Base-by-base conservation (phyloP, 2,329 filamentous ascomycete genomes). In the Diplodia intermedia region DNA sequence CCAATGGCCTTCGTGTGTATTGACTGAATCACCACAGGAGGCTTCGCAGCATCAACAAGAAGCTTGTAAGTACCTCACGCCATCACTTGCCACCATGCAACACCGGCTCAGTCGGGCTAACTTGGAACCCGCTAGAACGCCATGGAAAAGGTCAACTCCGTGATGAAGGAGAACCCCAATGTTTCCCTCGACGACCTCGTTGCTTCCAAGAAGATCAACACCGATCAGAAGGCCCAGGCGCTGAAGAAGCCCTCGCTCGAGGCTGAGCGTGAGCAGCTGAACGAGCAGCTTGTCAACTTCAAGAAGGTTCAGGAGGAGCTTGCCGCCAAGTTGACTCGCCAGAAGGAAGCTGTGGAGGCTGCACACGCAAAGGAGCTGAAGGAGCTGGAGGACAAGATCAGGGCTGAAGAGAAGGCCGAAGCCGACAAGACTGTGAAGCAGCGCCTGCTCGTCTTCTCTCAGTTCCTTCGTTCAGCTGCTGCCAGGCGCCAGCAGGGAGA, bases 41-140 rank as follows among this genome's bases (percentile, higher is more conserved):
- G 80, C 91, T 97, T 74, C 93, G 94, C 77, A 97, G 95, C 80
- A 83, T 95, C 76, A 91, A 89, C 84, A 98, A 97, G 87, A 97
- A 97, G 83, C 89, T 98, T 75, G 92, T 97, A 82, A 83, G 91
- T 84, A 33, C 20, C 6, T 60, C 53, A 52, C 40, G n/a, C 29
- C 40, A 53, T 36, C 23, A n/a, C 56, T 9, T 68, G 5, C 20
- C 18, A 20, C 20, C 8, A 26, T 7, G 8, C 33, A 29, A 40
- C 36, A n/a, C 67, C 65, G 29, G 31, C 53, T 18, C n/a, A 40
- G 38, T 68, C 38, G 65, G 70, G 70, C 73, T 78, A 40, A 75
- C 72, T 69, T 29, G 38, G 31, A 52, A n/a, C 18, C 66, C 33
- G 69, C 36, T 71, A 92, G 90, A 84, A 86, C 77, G 89, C 90